Conservation (phyloP, 2,329 filamentous ascomycete genomes). For the Calonectria crousiana region DNA sequence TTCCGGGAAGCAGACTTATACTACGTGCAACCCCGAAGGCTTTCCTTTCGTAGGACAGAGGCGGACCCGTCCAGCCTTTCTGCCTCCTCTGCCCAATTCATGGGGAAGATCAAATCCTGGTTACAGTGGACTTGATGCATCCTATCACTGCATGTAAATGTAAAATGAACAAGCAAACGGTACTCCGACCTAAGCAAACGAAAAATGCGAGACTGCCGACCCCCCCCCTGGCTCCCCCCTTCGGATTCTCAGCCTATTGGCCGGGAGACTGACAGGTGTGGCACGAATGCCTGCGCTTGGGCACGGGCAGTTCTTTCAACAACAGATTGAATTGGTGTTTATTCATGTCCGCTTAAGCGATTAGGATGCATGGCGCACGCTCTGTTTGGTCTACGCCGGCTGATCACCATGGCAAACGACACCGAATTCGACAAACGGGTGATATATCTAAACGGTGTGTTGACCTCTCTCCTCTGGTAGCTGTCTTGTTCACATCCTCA, state of each 20-base stretch:
- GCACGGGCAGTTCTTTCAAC: not conserved
- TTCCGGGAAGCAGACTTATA: constrained; percentile 52
- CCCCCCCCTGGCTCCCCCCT: not conserved
- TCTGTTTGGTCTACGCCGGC: not conserved
- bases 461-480: not conserved
- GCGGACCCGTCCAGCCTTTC: not conserved
- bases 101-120: constrained; percentile 8
- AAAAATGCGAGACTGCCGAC: not conserved
- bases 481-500: not conserved
- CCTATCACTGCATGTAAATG: not conserved
- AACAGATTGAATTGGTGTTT: not conserved
- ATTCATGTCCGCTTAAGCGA: not conserved
- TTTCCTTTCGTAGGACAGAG: constrained; percentile 31
- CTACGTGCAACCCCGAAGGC: constrained; percentile 40
- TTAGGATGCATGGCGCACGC: not conserved
- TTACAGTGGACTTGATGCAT: not conserved
- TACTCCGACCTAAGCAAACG: not conserved
- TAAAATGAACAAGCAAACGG: not conserved
- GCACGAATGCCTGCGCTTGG: not conserved
- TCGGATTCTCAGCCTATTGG: constrained; percentile 3
- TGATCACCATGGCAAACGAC: not conserved
- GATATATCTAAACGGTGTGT: not conserved
- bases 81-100: not conserved
- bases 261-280: not conserved
- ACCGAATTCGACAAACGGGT: not conserved